Conservation (phyloP, 805 yeast genomes). For the Jamesozyma gamospora region DNA sequence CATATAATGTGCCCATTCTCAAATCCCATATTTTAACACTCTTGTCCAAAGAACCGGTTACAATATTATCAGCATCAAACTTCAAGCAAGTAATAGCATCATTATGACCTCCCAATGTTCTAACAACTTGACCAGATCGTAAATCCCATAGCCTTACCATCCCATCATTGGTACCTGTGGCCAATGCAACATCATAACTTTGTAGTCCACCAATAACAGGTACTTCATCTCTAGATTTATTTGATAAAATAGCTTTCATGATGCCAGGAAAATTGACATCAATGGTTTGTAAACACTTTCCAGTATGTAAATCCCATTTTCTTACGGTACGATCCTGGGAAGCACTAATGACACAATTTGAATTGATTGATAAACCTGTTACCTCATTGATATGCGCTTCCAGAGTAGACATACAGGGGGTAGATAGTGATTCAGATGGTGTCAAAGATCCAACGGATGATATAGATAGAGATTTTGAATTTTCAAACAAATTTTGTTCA, state of each 20-base stretch:
- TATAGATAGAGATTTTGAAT: neutral
- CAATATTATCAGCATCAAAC: conserved; percentile 54
- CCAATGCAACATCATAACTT: conserved; percentile 65
- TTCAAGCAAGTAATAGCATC: conserved; percentile 58
- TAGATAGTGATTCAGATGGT: neutral
- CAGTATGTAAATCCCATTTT: conserved; percentile 63
- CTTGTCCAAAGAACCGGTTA: conserved; percentile 55
- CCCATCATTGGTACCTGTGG: conserved; percentile 73
- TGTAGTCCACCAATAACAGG: conserved; percentile 59
- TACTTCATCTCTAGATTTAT: conserved; percentile 2
- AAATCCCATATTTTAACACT: conserved; percentile 66
- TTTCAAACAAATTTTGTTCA: conserved; percentile 13
- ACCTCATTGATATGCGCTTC: conserved; percentile 60
- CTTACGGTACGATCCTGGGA: conserved; percentile 63
- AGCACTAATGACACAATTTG: conserved; percentile 51
- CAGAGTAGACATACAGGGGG: conserved; percentile 36
- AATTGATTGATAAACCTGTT: conserved; percentile 49
- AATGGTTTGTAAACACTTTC: conserved; percentile 58
- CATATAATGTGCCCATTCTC: conserved; percentile 52
- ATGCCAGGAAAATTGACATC: conserved; percentile 37
- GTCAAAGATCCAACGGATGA: neutral
- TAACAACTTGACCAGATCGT: conserved; percentile 55
- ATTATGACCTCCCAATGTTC: conserved; percentile 57
- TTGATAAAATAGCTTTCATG: neutral
- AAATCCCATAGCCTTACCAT: conserved; percentile 68